phyloP scores from a whole-genome alignment of 257 asterid genomes.

The Solanum gracilifrons region DNA sequence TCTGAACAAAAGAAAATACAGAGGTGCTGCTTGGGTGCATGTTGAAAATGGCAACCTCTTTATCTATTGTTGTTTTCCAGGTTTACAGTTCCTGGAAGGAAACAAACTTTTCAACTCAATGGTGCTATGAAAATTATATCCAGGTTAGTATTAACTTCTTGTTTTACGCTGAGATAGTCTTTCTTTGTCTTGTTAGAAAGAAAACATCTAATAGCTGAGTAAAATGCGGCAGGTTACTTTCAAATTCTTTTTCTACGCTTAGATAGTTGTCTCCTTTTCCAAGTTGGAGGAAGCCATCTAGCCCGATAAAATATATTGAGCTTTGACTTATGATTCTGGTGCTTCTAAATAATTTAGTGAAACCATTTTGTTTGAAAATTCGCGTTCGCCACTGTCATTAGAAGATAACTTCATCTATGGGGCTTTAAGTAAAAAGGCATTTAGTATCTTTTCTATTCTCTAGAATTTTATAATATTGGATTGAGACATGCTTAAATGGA shows the following conservation, averaged over 20 bases:
- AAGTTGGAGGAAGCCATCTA: neutral
- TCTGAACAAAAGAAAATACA: neutral
- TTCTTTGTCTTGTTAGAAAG: neutral
- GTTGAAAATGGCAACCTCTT: neutral
- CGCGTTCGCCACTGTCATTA: neutral
- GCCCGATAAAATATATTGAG: neutral
- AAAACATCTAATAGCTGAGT: neutral
- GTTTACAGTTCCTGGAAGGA: slow-evolving; percentile 87
- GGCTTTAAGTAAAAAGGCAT: neutral
- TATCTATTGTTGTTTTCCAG: slow-evolving; percentile 13
- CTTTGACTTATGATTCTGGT: neutral
- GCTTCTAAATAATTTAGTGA: neutral
- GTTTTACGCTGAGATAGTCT: neutral
- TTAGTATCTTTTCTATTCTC: neutral
- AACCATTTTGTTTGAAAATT: neutral
- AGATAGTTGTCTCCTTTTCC: neutral
- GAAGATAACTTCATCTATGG: neutral
- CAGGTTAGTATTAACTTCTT: slow-evolving; percentile 34
- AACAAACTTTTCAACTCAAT: slow-evolving; percentile 75
- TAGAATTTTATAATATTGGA: neutral
- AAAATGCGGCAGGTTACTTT: neutral
- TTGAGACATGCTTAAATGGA: neutral
- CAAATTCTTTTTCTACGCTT: neutral
- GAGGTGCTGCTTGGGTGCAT: neutral
- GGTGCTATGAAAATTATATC: slow-evolving; percentile 92